phyloP scores from a whole-genome alignment of 345 rosid genomes.

The Aegle marmelos region DNA sequence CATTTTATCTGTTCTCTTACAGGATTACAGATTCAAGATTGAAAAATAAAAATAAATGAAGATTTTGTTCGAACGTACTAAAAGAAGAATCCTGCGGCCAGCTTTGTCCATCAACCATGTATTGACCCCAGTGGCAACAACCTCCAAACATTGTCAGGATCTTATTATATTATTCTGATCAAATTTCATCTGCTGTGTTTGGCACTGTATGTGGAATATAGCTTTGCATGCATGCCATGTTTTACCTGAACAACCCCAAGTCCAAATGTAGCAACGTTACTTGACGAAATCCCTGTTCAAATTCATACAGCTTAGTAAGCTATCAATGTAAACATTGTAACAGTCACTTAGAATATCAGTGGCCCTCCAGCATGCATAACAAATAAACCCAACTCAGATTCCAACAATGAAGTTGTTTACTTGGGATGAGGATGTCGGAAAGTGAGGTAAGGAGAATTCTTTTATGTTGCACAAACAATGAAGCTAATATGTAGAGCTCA shows the following conservation, averaged over 20 bases:
- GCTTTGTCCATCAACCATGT: conserved; percentile 86
- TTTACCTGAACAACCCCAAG: conserved; percentile 86
- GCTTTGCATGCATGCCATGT: neutral
- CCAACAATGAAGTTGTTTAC: neutral
- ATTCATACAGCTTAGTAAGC: conserved; percentile 1
- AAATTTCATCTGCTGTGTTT: neutral
- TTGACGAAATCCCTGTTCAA: conserved; percentile 61
- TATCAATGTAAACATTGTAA: neutral
- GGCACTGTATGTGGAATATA: neutral
- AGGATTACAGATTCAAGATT: neutral
- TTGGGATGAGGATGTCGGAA: neutral
- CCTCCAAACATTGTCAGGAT: conserved; percentile 40
- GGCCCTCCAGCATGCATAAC: neutral
- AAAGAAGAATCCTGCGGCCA: conserved; percentile 88
- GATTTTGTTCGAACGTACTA: conserved; percentile 42
- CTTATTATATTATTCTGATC: neutral
- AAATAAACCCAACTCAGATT: neutral
- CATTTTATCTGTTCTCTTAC: neutral
- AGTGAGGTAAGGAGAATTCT: neutral
- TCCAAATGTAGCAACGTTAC: conserved; percentile 70
- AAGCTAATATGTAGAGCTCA: neutral
- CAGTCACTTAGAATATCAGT: neutral
- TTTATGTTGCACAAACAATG: neutral
- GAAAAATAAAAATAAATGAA: conserved; percentile 6
- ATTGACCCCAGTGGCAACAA: conserved; percentile 71